Conservation (phyloP, 257 asterid species). For the Salvia splendens region DNA sequence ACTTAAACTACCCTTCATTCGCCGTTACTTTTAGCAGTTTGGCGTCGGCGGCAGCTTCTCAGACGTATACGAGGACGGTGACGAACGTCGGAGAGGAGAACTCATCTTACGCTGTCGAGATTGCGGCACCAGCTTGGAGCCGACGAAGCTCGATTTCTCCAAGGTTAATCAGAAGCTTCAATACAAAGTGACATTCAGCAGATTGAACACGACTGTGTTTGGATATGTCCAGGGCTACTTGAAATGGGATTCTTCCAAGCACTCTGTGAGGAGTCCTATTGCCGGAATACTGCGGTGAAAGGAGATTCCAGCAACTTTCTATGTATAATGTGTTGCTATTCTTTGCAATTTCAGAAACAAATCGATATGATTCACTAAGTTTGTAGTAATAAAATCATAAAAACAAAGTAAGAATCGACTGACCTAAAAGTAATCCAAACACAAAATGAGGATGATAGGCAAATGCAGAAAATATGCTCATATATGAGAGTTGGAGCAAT, state of each 20-base stretch:
- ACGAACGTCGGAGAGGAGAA: neutral
- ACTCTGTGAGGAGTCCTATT: conserved; percentile 22
- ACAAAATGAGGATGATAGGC: too few relatives aligned
- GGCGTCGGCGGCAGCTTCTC: neutral
- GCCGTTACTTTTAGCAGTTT: conserved; percentile 17
- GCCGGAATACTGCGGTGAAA: neutral
- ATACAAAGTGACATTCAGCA: neutral
- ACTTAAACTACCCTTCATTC: conserved; percentile 48
- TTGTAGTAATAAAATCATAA: too few relatives aligned
- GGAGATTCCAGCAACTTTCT: too few relatives aligned
- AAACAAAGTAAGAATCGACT: too few relatives aligned
- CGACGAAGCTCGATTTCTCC: neutral
- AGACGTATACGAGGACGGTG: conserved; percentile 2
- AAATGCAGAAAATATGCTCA: neutral
- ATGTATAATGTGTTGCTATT: too few relatives aligned
- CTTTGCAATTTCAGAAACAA: too few relatives aligned
- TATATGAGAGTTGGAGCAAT: conserved; percentile 14
- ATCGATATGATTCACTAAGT: too few relatives aligned
- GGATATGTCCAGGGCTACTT: neutral
- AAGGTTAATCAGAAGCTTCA: conserved; percentile 7
- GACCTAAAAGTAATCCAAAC: too few relatives aligned
- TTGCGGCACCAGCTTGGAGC: neutral
- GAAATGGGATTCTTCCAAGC: neutral
- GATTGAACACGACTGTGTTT: too few relatives aligned
- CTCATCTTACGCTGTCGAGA: conserved; percentile 32